Evolutionary conservation across 495 filamentous ascomycete species (phyloP).

Genomic region (Penicillium crystallinum): DNA sequence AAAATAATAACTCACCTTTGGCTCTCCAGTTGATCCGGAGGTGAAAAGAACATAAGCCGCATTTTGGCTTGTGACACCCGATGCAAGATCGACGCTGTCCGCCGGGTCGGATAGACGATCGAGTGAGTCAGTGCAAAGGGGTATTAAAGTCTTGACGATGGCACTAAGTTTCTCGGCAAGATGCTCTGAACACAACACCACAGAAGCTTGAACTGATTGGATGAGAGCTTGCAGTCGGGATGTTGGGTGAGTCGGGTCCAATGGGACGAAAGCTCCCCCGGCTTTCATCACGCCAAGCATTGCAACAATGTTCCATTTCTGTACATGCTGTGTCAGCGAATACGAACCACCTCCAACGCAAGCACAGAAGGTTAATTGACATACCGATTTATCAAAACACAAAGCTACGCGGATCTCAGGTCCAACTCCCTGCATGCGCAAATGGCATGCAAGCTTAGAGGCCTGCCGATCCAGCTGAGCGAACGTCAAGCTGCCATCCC

Average conservation of each 20-base stretch:
- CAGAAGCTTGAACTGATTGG: conserved; percentile 33
- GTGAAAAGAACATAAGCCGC: conserved; percentile 46
- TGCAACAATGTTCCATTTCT: conserved; percentile 52
- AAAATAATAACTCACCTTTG: too few relatives aligned
- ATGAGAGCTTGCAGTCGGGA: conserved; percentile 43
- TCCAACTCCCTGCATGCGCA: conserved; percentile 44
- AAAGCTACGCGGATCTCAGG: conserved; percentile 47
- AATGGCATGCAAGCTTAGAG: conserved; percentile 39
- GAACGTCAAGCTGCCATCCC: conserved; percentile 59
- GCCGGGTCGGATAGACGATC: conserved; percentile 19
- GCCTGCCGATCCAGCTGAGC: conserved; percentile 46
- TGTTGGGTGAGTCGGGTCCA: conserved; percentile 53
- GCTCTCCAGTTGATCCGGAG: conserved; percentile 48
- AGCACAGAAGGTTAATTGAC: conserved; percentile 3
- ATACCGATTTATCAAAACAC: conserved; percentile 55
- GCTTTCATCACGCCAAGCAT: conserved; percentile 56
- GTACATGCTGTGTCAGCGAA: not conserved
- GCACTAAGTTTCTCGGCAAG: conserved; percentile 22
- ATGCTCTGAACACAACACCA: conserved; percentile 51
- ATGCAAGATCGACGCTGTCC: conserved; percentile 19
- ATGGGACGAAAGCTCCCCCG: conserved; percentile 54
- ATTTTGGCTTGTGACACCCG: conserved; percentile 30
- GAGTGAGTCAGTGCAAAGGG: conserved; percentile 30
- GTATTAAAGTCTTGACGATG: conserved; percentile 30
- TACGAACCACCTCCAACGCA: too few relatives aligned